Evolutionary conservation across 495 filamentous ascomycete genomes (phyloP), one percentile per base, ranked within the genome.

Genomic region (Daldinia vernicosa): DNA sequence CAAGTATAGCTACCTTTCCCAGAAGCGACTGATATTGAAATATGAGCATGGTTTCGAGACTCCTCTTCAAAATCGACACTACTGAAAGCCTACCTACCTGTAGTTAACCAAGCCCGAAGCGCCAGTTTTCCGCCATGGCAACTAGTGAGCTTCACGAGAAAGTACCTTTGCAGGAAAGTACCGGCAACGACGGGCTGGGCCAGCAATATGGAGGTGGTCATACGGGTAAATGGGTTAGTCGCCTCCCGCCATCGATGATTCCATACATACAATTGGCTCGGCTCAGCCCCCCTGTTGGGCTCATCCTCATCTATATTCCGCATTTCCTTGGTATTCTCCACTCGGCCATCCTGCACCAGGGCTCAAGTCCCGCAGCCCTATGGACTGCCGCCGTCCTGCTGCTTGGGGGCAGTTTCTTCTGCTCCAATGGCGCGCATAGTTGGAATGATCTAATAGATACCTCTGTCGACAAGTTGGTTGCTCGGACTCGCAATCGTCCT

Each of bases 361-460:
- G 40, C 72, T 51, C 45, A 22, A 51, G 19, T 51, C 22, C 50
- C 50, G 50, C 50, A 27, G 50, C 50, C 24, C 50, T 27, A 52
- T 15, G 50, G 22, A 9, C 26, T 52, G 1, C 30, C 5, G 35
- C 57, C 0, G 59, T 74, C 17, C 39, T 78, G 6, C 69, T 80
- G 28, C 71, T 80, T 15, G 67, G 58, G 50, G 76, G 76, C 55
- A 74, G 63, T 69, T 75, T 83, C 65, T 81, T 84, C 74, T 72
- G 78, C 60, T 75, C 71, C 52, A 79, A 78, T 63, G 76, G 77
- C 3, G 70, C 69, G 0, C 75, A 78, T 66, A 74, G 71, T 6
- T 82, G 79, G 79, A 80, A 83, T 65, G 81, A 82, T 63, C 63
- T 80, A 15, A 54, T 80, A 57, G 80, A 83, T 59, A 74, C 75